Percentiles rank a stretch among this genome's conserved stretches.
These are phyloP conservation scores for Helichrysum umbraculigerum DNA, from an alignment of 129 eudicot species.

Conservation along the genomic window DNA sequence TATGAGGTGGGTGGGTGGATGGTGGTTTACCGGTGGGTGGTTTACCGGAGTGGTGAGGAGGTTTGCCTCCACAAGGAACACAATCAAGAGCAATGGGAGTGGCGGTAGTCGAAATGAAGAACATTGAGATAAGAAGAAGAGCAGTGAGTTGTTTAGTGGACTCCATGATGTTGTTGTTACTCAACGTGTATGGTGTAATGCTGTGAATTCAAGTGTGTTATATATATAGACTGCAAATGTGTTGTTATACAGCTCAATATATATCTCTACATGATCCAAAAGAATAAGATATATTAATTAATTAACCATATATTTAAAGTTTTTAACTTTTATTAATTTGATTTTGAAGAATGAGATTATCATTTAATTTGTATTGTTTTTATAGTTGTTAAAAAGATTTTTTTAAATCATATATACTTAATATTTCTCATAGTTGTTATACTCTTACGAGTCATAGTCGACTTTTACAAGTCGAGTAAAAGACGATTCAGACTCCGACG, in stretches of 20 bases:
- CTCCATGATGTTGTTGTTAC: conserved; percentile 31
- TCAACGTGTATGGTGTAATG: conserved; percentile 14
- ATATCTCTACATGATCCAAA: not conserved
- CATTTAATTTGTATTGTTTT: no score
- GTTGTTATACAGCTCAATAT: not conserved
- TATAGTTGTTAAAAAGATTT: no score
- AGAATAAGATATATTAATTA: not conserved
- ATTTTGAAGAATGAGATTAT: no score
- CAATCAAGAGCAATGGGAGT: conserved; percentile 62
- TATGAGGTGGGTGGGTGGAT: conserved; percentile 7
- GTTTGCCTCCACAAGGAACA: conserved; percentile 42
- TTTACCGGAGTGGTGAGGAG: conserved; percentile 14
- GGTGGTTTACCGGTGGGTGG: conserved; percentile 33
- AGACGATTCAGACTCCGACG: no score
- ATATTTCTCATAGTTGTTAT: no score
- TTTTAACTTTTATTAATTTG: no score
- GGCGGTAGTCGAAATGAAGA: conserved; percentile 57
- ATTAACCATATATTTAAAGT: not conserved
- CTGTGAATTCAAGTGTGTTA: conserved; percentile 25
- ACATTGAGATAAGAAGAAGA: conserved; percentile 67
- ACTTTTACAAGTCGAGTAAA: no score
- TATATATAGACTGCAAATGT: conserved; percentile 32
- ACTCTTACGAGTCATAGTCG: no score
- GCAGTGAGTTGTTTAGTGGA: conserved; percentile 58
- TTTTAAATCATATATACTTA: no score